These are phyloP conservation scores for Anaeramoeba flamelloides DNA, from an alignment of 78 protist genomes.

Conservation along the genomic window DNA sequence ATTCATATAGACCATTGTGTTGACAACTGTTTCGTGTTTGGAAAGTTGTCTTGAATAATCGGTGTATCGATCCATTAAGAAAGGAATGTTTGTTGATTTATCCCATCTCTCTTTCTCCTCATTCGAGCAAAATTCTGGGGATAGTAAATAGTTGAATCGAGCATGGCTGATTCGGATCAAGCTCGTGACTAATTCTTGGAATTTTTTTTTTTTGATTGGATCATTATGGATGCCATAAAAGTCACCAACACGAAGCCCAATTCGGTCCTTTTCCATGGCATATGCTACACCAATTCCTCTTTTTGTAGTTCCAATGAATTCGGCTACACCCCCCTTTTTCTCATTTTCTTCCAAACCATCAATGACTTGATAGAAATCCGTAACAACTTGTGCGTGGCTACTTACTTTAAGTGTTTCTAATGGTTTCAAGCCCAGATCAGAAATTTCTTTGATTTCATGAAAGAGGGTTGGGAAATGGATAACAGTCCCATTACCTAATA, in stretches of 20 bases:
- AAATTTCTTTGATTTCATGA: background rate
- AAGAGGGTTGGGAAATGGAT: background rate
- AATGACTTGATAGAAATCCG: background rate
- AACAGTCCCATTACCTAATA: background rate
- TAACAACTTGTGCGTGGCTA: background rate
- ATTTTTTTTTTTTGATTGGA: too few relatives aligned
- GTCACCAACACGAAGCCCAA: too few relatives aligned
- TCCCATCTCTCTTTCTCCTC: too few relatives aligned
- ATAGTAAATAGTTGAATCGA: too few relatives aligned
- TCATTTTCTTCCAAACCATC: background rate
- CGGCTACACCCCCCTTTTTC: background rate
- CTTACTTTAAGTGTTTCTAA: background rate
- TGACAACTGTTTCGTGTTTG: background rate
- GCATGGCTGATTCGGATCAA: too few relatives aligned
- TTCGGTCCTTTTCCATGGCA: too few relatives aligned
- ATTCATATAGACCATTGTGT: background rate
- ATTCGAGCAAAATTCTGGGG: too few relatives aligned
- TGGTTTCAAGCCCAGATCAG: too few relatives aligned
- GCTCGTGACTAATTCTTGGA: too few relatives aligned
- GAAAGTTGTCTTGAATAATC: background rate
- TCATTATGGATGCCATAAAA: too few relatives aligned
- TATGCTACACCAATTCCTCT: background rate
- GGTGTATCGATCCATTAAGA: too few relatives aligned
- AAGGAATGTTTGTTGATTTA: too few relatives aligned
- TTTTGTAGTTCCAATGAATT: background rate